Evolutionary conservation across 179 eudicot genomes (phyloP).

Genomic region (Carnegiea gigantea): DNA sequence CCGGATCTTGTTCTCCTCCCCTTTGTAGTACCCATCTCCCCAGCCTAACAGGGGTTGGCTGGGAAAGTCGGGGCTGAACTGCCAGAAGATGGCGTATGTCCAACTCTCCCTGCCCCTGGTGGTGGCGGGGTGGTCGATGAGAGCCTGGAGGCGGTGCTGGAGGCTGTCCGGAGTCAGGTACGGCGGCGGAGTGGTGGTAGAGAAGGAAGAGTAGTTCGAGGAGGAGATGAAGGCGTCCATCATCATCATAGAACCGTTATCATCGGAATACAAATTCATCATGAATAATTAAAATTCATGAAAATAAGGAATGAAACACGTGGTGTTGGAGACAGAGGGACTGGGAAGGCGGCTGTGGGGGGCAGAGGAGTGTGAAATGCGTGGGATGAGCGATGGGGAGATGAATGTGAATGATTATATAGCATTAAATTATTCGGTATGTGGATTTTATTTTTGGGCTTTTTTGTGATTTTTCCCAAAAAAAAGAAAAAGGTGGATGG

Average conservation of each 20-base stretch:
- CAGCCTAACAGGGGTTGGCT: constrained; percentile 45
- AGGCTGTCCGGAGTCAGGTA: constrained; percentile 45
- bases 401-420: background rate
- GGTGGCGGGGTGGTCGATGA: constrained; percentile 57
- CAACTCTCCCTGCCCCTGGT: constrained; percentile 46
- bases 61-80: constrained; percentile 37
- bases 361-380: constrained; percentile 3
- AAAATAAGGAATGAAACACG: constrained; percentile 27
- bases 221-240: constrained; percentile 33
- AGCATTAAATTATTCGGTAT: background rate
- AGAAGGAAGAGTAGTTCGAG: constrained; percentile 9
- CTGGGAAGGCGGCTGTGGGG: background rate
- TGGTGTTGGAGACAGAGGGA: background rate
- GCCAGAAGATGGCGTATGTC: constrained; percentile 99
- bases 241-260: constrained; percentile 39
- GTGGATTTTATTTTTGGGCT: background rate
- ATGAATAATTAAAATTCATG: constrained; percentile 5
- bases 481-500: background rate
- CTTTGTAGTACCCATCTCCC: constrained; percentile 91
- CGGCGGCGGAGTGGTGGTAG: constrained; percentile 20
- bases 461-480: background rate
- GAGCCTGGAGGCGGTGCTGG: constrained; percentile 66
- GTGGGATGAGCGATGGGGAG: background rate
- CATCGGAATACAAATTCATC: constrained; percentile 38
- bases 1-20: constrained; percentile 38